A percentile compares a stretch with the other conserved stretches of the same genome.
Evolutionary conservation across 306 rosid genomes (phyloP).

Genomic region (Hippophae tibetana): DNA sequence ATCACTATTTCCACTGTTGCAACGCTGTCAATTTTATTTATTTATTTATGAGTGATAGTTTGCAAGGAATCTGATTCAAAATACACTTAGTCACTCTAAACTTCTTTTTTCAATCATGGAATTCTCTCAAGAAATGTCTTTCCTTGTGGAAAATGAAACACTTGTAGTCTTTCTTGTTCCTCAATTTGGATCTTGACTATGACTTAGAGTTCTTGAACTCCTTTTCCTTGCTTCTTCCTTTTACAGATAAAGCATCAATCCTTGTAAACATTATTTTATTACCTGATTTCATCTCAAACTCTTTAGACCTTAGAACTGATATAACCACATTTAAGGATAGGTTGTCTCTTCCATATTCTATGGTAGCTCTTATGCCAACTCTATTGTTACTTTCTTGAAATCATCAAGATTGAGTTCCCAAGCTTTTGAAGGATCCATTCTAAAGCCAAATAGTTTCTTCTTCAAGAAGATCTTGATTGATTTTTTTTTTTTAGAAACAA

Average conservation of each 20-base stretch:
- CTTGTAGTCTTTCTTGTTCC: neutral
- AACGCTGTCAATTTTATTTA: too few species aligned
- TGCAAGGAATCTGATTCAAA: too few species aligned
- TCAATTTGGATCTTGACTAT: neutral
- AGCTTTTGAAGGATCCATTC: neutral
- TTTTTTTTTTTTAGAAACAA: neutral
- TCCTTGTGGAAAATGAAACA: conserved; percentile 1
- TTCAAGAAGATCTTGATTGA: neutral
- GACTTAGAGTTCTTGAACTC: neutral
- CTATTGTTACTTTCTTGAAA: neutral
- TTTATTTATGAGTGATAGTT: too few species aligned
- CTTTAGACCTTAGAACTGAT: neutral
- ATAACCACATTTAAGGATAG: neutral
- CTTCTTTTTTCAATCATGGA: neutral
- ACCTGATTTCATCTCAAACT: neutral
- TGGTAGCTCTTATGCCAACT: neutral
- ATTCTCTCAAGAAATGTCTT: neutral
- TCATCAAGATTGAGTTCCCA: neutral
- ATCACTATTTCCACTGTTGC: too few species aligned
- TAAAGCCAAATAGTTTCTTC: neutral
- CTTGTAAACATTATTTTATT: neutral
- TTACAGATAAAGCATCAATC: neutral
- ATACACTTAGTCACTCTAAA: too few species aligned
- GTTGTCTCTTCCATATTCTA: neutral
- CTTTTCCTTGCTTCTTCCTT: neutral